These are phyloP conservation scores for Fusarium sororula DNA, from an alignment of 2,329 filamentous ascomycete genomes.

Conservation along the genomic window DNA sequence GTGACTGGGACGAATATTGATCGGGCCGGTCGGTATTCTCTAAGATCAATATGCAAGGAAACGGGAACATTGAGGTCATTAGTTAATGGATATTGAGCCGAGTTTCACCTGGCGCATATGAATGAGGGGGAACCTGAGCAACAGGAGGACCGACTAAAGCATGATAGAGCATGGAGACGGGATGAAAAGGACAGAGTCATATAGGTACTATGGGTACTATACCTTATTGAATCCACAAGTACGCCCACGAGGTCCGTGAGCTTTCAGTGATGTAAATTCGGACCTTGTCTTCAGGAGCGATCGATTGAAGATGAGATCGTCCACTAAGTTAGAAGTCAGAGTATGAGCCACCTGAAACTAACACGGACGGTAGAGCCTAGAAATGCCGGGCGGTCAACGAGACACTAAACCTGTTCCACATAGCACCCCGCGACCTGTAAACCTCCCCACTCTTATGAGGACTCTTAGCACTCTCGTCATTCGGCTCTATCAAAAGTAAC, in stretches of 20 bases:
- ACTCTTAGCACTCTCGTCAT: conserved; percentile 32
- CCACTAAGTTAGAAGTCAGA: not conserved
- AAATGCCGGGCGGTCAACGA: conserved; percentile 50
- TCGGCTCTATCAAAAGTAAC: conserved; percentile 16
- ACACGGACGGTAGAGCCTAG: not conserved
- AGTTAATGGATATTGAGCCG: not conserved
- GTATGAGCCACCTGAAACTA: not conserved
- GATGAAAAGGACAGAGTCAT: not conserved
- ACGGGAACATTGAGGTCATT: not conserved
- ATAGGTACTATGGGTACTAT: not conserved
- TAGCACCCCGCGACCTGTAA: conserved; percentile 43
- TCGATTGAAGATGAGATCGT: not conserved
- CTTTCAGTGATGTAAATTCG: not conserved
- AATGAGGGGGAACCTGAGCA: not conserved
- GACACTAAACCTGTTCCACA: conserved; percentile 34
- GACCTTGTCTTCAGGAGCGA: not conserved
- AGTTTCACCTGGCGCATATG: conserved; percentile 4
- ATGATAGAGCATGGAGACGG: not conserved
- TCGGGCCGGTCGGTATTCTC: not conserved
- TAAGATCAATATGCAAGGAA: not conserved
- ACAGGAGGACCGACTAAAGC: not conserved
- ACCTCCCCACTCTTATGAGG: conserved; percentile 39
- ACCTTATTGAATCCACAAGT: not conserved
- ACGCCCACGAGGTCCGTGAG: not conserved
- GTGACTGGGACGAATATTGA: conserved; percentile 2